phyloP scores from a whole-genome alignment of 2,329 filamentous ascomycete genomes.

The Aspergillus viridinutans region DNA sequence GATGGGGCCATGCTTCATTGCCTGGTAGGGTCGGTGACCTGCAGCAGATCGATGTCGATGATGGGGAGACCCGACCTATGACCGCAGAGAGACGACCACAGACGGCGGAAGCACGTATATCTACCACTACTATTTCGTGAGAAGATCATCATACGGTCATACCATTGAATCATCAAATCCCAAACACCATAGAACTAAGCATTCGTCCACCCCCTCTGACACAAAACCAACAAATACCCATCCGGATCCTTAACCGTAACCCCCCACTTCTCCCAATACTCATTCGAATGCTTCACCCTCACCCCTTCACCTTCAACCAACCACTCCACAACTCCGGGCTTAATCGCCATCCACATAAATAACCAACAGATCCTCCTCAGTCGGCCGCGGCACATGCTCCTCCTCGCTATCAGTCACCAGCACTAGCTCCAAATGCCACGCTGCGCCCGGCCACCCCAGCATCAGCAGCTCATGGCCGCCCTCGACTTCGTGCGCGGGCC shows the following conservation, averaged over 20 bases:
- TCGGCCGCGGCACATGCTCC: not conserved
- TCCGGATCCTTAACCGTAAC: slow-evolving; percentile 46
- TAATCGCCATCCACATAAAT: not conserved
- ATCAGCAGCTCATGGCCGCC: slow-evolving; percentile 40
- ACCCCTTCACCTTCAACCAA: slow-evolving; percentile 24
- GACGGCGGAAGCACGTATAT: no score
- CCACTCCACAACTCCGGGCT: not conserved
- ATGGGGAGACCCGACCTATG: no score
- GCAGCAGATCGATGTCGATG: no score
- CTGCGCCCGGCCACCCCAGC: slow-evolving; percentile 36
- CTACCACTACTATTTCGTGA: no score
- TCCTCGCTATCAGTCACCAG: slow-evolving; percentile 36
- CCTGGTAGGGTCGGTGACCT: no score
- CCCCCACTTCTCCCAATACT: slow-evolving; percentile 45
- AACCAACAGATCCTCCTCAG: not conserved
- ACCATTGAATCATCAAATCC: no score
- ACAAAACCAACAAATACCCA: slow-evolving; percentile 44
- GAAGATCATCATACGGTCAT: no score
- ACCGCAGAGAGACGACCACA: no score
- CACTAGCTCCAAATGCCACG: slow-evolving; percentile 46
- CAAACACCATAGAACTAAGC: not conserved
- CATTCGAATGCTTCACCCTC: slow-evolving; percentile 39
- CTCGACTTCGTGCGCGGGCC: slow-evolving; percentile 8
- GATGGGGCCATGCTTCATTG: no score
- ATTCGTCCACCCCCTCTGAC: slow-evolving; percentile 12